Conservation (phyloP, 305 asterid genomes). For the Fraxinus floribunda region DNA sequence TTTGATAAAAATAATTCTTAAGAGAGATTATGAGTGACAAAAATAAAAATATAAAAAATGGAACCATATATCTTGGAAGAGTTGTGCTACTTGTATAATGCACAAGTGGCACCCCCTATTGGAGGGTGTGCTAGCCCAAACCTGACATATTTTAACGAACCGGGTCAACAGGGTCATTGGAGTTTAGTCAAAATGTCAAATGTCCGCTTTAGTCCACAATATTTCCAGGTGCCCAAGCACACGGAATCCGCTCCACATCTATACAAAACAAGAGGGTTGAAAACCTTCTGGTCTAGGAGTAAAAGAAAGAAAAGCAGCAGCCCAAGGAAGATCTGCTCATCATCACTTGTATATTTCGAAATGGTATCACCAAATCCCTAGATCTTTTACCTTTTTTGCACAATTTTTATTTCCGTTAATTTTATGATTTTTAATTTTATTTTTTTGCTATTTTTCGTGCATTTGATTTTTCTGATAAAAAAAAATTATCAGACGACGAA, state of each 20-base stretch:
- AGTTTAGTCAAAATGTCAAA: neutral
- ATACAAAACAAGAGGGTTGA: neutral
- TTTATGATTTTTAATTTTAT: neutral
- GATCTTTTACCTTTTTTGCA: neutral
- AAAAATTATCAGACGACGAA: conserved; percentile 49
- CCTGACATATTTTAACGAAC: neutral
- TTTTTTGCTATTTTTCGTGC: neutral
- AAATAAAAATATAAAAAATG: too few species aligned
- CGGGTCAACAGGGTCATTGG: neutral
- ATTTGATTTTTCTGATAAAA: neutral
- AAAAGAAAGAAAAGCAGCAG: neutral
- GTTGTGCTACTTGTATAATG: too few species aligned
- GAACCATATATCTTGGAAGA: too few species aligned
- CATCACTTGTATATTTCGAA: neutral
- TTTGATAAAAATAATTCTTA: neutral
- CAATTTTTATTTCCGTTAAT: neutral
- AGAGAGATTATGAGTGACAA: neutral
- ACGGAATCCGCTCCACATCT: neutral
- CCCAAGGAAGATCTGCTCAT: neutral
- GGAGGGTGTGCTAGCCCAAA: too few species aligned
- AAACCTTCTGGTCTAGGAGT: neutral
- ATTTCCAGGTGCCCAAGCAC: neutral
- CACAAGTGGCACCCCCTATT: too few species aligned
- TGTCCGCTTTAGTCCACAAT: neutral
- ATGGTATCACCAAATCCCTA: neutral